These are phyloP conservation scores for Verticillium nonalfalfae DNA, from an alignment of 2,329 filamentous ascomycete genomes.

Conservation along the genomic window DNA sequence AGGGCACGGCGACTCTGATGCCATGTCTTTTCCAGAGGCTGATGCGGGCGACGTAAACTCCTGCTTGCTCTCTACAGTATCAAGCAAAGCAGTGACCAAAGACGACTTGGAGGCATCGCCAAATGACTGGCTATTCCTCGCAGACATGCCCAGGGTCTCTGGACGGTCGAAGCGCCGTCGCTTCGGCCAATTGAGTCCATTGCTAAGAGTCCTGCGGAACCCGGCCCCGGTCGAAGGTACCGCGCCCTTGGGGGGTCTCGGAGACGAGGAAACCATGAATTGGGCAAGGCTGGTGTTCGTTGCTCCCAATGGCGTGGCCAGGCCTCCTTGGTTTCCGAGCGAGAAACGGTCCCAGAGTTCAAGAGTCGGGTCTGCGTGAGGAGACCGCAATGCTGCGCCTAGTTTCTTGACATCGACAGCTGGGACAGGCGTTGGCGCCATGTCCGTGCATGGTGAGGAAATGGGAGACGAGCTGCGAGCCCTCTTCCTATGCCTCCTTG, in stretches of 20 bases:
- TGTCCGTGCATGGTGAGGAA: slow-evolving; percentile 55
- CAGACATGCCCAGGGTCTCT: slow-evolving; percentile 17
- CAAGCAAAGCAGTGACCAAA: slow-evolving; percentile 56
- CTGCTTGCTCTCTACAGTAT: slow-evolving; percentile 55
- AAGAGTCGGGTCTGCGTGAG: slow-evolving; percentile 64
- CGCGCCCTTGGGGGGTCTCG: slow-evolving; percentile 44
- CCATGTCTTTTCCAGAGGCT: not conserved
- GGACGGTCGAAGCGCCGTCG: slow-evolving; percentile 52
- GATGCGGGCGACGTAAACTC: slow-evolving; percentile 13
- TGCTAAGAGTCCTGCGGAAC: slow-evolving; percentile 61
- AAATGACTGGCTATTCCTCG: slow-evolving; percentile 25
- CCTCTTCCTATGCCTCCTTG: slow-evolving; percentile 54
- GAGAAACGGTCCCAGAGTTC: slow-evolving; percentile 76
- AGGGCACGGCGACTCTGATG: slow-evolving; percentile 34
- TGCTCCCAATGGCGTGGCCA: slow-evolving; percentile 32
- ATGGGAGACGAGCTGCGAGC: slow-evolving; percentile 68
- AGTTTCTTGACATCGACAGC: slow-evolving; percentile 53
- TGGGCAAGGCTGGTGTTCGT: slow-evolving; percentile 55
- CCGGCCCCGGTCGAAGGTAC: slow-evolving; percentile 34
- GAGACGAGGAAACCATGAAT: slow-evolving; percentile 65
- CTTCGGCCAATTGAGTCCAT: slow-evolving; percentile 67
- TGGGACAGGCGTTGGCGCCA: slow-evolving; percentile 26
- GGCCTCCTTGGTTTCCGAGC: slow-evolving; percentile 35
- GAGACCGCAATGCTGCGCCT: slow-evolving; percentile 55
- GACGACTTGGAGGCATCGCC: slow-evolving; percentile 44